Percentiles rank a stretch among this genome's conserved stretches.
phyloP scores from a whole-genome alignment of 805 yeast genomes.

The Brettanomyces anomalus region DNA sequence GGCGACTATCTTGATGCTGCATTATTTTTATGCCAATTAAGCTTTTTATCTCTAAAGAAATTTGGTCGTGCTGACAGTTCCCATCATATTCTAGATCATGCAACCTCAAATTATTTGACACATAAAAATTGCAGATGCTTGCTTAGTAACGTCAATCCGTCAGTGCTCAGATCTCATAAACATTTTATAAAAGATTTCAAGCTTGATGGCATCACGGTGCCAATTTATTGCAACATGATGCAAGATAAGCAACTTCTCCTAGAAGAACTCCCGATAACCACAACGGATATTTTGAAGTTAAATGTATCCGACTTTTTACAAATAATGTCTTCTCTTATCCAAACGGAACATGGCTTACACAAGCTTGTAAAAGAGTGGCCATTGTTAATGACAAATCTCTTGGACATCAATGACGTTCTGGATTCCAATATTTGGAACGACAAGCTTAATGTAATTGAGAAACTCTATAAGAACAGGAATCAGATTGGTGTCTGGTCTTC shows the following conservation, averaged over 20 bases:
- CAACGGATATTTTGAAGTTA: conserved; percentile 14
- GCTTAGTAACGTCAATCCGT: conserved; percentile 20
- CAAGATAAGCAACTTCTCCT: conserved; percentile 12
- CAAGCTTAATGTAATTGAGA: conserved; percentile 12
- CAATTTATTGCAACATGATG: conserved; percentile 19
- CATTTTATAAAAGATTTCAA: conserved; percentile 12
- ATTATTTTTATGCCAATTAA: conserved; percentile 11
- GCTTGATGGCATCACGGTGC: conserved; percentile 12
- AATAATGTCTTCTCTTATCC: conserved; percentile 15
- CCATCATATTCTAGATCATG: conserved; percentile 14
- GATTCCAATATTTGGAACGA: conserved; percentile 16
- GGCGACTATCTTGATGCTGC: conserved; percentile 17
- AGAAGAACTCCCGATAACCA: conserved; percentile 8
- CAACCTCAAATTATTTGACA: conserved; percentile 7
- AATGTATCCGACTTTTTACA: conserved; percentile 18
- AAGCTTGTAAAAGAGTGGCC: conserved; percentile 23
- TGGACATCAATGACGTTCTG: conserved; percentile 13
- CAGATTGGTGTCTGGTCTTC: conserved; percentile 16
- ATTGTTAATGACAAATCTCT: conserved; percentile 17
- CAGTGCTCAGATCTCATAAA: conserved; percentile 11
- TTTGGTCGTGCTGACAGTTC: conserved; percentile 18
- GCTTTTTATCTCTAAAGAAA: conserved; percentile 8
- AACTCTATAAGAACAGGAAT: conserved; percentile 7
- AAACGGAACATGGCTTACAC: conserved; percentile 13
- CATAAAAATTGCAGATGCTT: conserved; percentile 12